Evolutionary conservation across 768 basidiomycete genomes (phyloP).

Genomic region (Cubamyces sp.): DNA sequence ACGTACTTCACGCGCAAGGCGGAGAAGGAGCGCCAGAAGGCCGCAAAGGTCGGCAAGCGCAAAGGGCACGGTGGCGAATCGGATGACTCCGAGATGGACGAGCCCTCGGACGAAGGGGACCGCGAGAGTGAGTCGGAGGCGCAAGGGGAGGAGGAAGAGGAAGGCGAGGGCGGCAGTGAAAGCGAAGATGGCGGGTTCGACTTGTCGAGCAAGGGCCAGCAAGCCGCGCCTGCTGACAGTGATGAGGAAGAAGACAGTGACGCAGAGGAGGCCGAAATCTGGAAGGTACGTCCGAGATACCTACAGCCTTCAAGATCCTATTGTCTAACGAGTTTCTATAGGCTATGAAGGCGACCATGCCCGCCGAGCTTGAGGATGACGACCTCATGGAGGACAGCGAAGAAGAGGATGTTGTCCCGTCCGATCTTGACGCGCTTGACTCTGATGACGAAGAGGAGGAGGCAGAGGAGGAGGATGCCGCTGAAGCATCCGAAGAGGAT

Average conservation of each 20-base stretch:
- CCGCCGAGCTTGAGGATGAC: constrained; percentile 45
- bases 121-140: background rate
- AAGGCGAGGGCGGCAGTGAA: constrained; percentile 33
- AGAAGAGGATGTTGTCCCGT: constrained; percentile 33
- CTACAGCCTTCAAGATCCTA: too few relatives aligned
- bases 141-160: constrained; percentile 33
- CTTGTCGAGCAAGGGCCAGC: constrained; percentile 14
- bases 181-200: constrained; percentile 25
- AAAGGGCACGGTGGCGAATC: constrained; percentile 45
- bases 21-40: constrained; percentile 53
- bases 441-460: constrained; percentile 32
- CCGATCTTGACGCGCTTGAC: constrained; percentile 32
- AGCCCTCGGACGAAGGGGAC: constrained; percentile 37
- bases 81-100: constrained; percentile 35
- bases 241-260: constrained; percentile 50
- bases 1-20: constrained; percentile 82
- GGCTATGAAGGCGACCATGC: constrained; percentile 92
- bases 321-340: constrained; percentile 34
- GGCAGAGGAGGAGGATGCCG: constrained; percentile 28
- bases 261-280: constrained; percentile 72
- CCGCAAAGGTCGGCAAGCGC: constrained; percentile 49
- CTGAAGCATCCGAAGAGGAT: constrained; percentile 32
- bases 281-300: constrained; percentile 66
- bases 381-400: constrained; percentile 39
- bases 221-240: constrained; percentile 23